Evolutionary conservation across 1,284 basidiomycete genomes (phyloP), one percentile per base, ranked within the genome.

Genomic region (Melanopsichium pennsylvanicum): DNA sequence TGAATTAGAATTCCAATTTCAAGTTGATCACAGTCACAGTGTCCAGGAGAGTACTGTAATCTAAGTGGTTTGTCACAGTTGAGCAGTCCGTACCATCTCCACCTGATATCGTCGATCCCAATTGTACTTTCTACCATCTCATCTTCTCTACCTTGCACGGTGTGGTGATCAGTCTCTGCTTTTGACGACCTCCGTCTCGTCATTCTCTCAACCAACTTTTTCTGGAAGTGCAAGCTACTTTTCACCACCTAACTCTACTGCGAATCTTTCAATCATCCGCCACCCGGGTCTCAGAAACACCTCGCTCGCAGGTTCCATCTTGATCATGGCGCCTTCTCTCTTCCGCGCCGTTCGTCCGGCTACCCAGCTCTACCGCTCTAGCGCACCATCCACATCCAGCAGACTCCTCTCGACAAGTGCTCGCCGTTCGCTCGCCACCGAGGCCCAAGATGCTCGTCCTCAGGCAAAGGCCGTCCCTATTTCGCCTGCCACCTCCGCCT

Each of bases 371-470:
- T 61, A 58, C 54, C 57, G 52, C 9, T 50, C 62, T 8, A 50
- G 48, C 44, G 45, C 58, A 27, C 45, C 62, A 16, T 67, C 59
- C 4, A 34, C 69, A 1, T 68, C 64, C 35, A 48, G 58, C 46
- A 38, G 52, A 18, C 48, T 58, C 19, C 48, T 68, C 22, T 63
- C 59, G 12, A 51, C 70, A 39, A 60, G 51, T 46, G 51, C 50
- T 18, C 57, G 56, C 19, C 70, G 71, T 16, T 55, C 46, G 51
- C 61, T 75, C 33, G 73, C 73, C 40, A 68, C 63, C 18, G 73
- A 72, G 37, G 70, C 72, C 16, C 60, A 68, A 44, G 70, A 58
- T 42, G 50, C 44, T 8, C 49, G 41, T 8, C 64, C 69, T 16
- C 35, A 59, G 33, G 42, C 26, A 21, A 72, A 72, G 48, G 56